Conservation (phyloP, 1,284 basidiomycete genomes). For the Moesziomyces aphidis region DNA sequence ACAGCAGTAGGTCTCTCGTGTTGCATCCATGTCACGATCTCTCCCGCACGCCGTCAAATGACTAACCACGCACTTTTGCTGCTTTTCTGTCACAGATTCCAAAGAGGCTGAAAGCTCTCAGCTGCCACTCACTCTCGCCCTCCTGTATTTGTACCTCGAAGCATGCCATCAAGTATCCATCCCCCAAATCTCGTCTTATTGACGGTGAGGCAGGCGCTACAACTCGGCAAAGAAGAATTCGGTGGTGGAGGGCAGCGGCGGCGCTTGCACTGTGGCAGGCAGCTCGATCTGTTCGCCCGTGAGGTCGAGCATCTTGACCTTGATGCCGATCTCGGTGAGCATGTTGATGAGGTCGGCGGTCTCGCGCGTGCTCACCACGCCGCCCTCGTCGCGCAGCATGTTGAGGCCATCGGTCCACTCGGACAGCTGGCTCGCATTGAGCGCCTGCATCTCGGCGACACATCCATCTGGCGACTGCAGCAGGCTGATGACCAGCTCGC, state of each 20-base stretch:
- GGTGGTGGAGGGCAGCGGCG: conserved; percentile 54
- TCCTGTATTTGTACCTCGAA: conserved; percentile 35
- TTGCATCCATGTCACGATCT: not conserved
- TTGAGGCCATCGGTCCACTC: conserved; percentile 97
- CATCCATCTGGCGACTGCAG: conserved; percentile 62
- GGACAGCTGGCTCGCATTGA: conserved; percentile 84
- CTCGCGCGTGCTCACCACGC: conserved; percentile 58
- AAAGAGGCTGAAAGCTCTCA: conserved; percentile 13
- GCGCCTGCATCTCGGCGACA: conserved; percentile 87
- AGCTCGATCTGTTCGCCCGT: conserved; percentile 61
- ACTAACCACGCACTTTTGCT: not conserved
- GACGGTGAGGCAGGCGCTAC: conserved; percentile 7
- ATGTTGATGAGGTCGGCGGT: conserved; percentile 62
- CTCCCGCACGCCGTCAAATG: not conserved
- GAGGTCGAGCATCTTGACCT: conserved; percentile 83
- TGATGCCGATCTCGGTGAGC: conserved; percentile 91
- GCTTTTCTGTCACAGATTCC: conserved; percentile 19
- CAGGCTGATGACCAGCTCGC: conserved; percentile 48
- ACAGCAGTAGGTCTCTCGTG: conserved; percentile 35
- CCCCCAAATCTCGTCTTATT: not conserved
- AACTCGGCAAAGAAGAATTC: conserved; percentile 64
- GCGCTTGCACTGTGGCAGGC: conserved; percentile 41
- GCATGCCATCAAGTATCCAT: conserved; percentile 10
- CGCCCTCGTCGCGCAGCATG: conserved; percentile 71
- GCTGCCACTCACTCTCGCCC: not conserved